Evolutionary conservation across 2,329 filamentous ascomycete genomes (phyloP).

Genomic region (Cladosporium sp.): DNA sequence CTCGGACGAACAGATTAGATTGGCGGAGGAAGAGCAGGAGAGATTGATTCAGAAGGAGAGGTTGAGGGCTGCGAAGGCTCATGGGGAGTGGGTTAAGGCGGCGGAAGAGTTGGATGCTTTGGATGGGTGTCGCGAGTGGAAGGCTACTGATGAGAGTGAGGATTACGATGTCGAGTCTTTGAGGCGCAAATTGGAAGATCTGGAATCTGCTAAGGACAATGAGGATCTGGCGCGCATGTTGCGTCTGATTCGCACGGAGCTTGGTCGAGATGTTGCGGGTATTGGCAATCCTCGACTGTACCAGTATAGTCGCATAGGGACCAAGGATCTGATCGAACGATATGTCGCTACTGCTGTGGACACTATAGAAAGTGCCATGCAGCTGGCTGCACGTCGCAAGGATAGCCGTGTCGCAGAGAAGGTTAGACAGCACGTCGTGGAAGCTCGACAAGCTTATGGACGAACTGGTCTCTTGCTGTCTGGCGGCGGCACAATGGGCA

Average conservation of each 20-base stretch:
- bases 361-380: conserved; percentile 54
- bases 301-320: conserved; percentile 77
- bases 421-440: conserved; percentile 37
- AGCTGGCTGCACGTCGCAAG: conserved; percentile 1
- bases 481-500: conserved; percentile 83
- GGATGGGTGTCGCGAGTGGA: conserved; percentile 80
- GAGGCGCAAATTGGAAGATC: conserved; percentile 61
- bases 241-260: conserved; percentile 70
- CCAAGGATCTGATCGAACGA: conserved; percentile 78
- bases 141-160: conserved; percentile 58
- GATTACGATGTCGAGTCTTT: conserved; percentile 71
- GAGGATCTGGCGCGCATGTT: conserved; percentile 74
- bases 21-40: conserved; percentile 9
- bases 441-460: conserved; percentile 75
- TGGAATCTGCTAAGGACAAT: conserved; percentile 68
- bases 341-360: conserved; percentile 77
- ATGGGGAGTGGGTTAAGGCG: conserved; percentile 64
- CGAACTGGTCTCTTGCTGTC: conserved; percentile 77
- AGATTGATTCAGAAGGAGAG: conserved; percentile 6
- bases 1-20: conserved; percentile 14
- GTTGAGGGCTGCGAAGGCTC: conserved; percentile 7
- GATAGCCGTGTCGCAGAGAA: background rate
- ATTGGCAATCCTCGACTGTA: conserved; percentile 84
- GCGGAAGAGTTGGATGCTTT: conserved; percentile 73
- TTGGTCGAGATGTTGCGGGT: conserved; percentile 75